Conservation (phyloP, 148 eudicot species). For the Talinum fruticosum region DNA sequence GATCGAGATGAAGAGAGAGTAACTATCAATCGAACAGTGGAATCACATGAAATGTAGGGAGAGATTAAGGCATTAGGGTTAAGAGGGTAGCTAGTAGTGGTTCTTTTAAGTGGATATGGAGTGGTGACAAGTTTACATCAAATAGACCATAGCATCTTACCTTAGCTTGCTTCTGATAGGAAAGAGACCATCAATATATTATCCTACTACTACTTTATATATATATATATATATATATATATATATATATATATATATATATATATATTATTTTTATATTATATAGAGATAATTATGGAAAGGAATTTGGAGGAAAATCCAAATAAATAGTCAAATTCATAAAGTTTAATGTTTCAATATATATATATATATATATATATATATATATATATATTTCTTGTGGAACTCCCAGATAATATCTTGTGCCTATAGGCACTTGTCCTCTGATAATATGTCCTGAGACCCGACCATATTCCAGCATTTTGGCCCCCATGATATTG, state of each 20-base stretch:
- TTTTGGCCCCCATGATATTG: neutral
- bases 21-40: constrained; percentile 6
- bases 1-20: neutral
- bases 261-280: neutral
- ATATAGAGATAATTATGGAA: neutral
- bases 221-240: no score
- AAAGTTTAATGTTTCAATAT: neutral
- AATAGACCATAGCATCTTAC: neutral
- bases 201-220: no score
- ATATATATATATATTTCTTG: neutral
- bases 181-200: neutral
- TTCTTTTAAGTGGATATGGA: neutral
- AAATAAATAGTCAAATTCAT: neutral
- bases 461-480: constrained; percentile 2
- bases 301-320: constrained; percentile 1
- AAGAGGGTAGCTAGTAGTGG: neutral
- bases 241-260: no score
- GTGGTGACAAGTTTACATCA: constrained; percentile 14
- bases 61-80: neutral
- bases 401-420: neutral
- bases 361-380: neutral
- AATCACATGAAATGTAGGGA: constrained; percentile 5
- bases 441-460: neutral
- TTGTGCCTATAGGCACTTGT: neutral
- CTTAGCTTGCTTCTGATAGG: neutral